phyloP scores from a whole-genome alignment of 257 asterid species.

The Oldenlandia corymbosa region DNA sequence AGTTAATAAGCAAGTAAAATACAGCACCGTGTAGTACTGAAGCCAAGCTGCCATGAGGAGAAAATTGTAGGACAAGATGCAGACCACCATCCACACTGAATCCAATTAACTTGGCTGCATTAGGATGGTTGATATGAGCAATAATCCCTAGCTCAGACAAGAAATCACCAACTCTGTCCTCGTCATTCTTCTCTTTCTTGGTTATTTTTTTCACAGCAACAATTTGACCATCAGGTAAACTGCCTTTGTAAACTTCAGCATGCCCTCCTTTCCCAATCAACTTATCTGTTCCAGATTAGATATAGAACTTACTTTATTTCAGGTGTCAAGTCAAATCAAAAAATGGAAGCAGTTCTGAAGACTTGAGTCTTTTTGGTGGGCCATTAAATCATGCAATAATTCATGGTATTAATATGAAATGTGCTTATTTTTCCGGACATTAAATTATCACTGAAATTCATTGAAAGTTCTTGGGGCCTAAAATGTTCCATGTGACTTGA shows the following conservation, averaged over 20 bases:
- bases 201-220: slow-evolving; percentile 85
- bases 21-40: slow-evolving; percentile 58
- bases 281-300: slow-evolving; percentile 44
- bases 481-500: neutral
- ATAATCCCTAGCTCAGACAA: slow-evolving; percentile 87
- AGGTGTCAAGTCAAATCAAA: neutral
- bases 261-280: slow-evolving; percentile 91
- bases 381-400: neutral
- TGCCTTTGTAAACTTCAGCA: slow-evolving; percentile 87
- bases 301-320: slow-evolving; percentile 10
- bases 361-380: neutral
- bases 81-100: slow-evolving; percentile 70
- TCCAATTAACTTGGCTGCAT: slow-evolving; percentile 75
- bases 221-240: slow-evolving; percentile 62
- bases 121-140: slow-evolving; percentile 82
- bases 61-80: slow-evolving; percentile 75
- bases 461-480: neutral
- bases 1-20: slow-evolving; percentile 13
- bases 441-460: neutral
- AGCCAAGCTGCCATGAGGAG: slow-evolving; percentile 77
- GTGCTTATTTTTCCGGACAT: neutral
- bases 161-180: slow-evolving; percentile 76
- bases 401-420: neutral
- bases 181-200: slow-evolving; percentile 57
- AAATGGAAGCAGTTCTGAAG: neutral